These are phyloP conservation scores for Diplotaxis tenuifolia DNA, from an alignment of 345 rosid species.

Conservation along the genomic window DNA sequence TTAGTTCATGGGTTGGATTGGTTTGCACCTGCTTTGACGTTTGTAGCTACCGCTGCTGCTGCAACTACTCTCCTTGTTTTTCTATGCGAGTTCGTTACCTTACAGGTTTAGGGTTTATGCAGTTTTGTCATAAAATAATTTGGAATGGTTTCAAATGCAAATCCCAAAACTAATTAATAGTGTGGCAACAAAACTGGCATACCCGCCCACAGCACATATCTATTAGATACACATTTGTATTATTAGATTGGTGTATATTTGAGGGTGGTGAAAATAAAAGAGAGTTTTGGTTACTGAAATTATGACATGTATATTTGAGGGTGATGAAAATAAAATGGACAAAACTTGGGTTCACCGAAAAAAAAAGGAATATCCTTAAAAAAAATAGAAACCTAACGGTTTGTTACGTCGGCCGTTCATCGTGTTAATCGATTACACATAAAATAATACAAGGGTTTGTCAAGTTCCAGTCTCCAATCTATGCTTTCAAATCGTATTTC, in stretches of 20 bases:
- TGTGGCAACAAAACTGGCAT: slow-evolving; percentile 7
- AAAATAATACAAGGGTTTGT: too few species aligned
- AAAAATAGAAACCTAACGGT: too few species aligned
- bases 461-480: too few species aligned
- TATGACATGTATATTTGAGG: too few species aligned
- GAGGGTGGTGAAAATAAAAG: slow-evolving; percentile 23
- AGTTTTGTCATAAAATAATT: slow-evolving; percentile 22
- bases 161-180: background rate
- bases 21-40: slow-evolving; percentile 23
- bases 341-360: too few species aligned
- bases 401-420: too few species aligned
- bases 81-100: slow-evolving; percentile 21
- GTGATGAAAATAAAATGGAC: too few species aligned
- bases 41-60: slow-evolving; percentile 36
- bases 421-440: too few species aligned
- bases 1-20: slow-evolving; percentile 1
- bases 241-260: slow-evolving; percentile 10
- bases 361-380: too few species aligned
- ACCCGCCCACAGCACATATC: background rate
- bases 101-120: slow-evolving; percentile 9
- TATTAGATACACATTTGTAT: slow-evolving; percentile 14
- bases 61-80: background rate
- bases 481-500: too few species aligned
- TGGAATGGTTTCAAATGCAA: slow-evolving; percentile 30
- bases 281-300: slow-evolving; percentile 10